A percentile compares a stretch with the other conserved stretches of the same genome.
Conservation (phyloP, 345 rosid species). For the Pseudoturritis turrita region DNA sequence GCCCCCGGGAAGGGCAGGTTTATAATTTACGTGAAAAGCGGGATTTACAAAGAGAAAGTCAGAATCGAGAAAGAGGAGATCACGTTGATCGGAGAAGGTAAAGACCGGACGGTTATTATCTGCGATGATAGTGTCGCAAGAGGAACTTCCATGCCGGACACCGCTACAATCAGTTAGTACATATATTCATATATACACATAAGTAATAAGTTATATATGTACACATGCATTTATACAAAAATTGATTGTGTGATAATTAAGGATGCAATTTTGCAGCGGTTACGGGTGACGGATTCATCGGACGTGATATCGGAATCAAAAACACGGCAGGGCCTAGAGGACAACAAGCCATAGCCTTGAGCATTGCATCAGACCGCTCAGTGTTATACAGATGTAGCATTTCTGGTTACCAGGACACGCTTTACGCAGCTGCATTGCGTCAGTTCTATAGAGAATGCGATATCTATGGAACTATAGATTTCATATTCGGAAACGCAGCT, state of each 20-base stretch:
- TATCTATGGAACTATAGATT: slow-evolving; percentile 70
- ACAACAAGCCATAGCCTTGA: slow-evolving; percentile 65
- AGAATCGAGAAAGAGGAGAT: slow-evolving; percentile 48
- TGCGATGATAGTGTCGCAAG: slow-evolving; percentile 46
- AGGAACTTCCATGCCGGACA: slow-evolving; percentile 56
- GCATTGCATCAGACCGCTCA: slow-evolving; percentile 56
- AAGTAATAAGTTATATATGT: neutral
- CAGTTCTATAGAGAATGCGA: slow-evolving; percentile 85
- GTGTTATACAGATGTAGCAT: slow-evolving; percentile 73
- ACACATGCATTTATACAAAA: neutral
- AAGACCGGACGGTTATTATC: slow-evolving; percentile 51
- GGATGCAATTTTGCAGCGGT: slow-evolving; percentile 44
- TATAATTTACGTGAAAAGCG: slow-evolving; percentile 76
- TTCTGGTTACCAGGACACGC: slow-evolving; percentile 73
- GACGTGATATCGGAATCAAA: slow-evolving; percentile 66
- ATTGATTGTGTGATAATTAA: neutral
- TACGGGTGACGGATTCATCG: slow-evolving; percentile 72
- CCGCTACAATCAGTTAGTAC: slow-evolving; percentile 72
- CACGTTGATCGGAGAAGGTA: slow-evolving; percentile 83
- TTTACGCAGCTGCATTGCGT: slow-evolving; percentile 60
- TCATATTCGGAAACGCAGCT: slow-evolving; percentile 79
- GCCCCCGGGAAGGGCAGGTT: slow-evolving; percentile 52
- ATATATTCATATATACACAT: neutral
- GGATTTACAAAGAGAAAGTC: slow-evolving; percentile 71
- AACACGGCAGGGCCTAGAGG: slow-evolving; percentile 75